phyloP scores from a whole-genome alignment of 352 stramenopile species.

The Globisporangium cylindrosporum region DNA sequence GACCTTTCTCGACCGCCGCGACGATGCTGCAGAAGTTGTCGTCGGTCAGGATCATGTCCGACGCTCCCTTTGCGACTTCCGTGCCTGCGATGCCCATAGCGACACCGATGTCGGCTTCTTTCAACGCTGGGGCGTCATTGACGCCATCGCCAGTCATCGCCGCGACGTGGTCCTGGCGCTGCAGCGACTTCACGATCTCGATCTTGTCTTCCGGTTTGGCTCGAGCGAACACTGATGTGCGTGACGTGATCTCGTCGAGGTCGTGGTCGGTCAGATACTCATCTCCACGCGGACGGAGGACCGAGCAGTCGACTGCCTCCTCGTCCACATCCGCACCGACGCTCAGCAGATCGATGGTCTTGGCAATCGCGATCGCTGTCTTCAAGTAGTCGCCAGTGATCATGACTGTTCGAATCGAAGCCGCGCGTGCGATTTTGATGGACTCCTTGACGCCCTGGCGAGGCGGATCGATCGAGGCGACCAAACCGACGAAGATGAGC shows the following conservation, averaged over 20 bases:
- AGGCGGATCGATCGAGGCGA: slow-evolving; percentile 77
- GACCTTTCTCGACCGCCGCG: slow-evolving; percentile 94
- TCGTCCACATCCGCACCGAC: slow-evolving; percentile 16
- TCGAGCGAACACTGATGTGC: slow-evolving; percentile 8
- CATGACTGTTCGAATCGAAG: slow-evolving; percentile 68
- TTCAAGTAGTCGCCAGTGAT: slow-evolving; percentile 91
- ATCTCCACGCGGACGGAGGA: slow-evolving; percentile 11
- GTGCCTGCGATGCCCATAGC: slow-evolving; percentile 98
- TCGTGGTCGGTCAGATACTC: slow-evolving; percentile 15
- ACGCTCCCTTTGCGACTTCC: slow-evolving; percentile 97
- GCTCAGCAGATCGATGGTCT: slow-evolving; percentile 78
- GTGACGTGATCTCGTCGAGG: slow-evolving; percentile 17
- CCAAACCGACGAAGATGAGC: slow-evolving; percentile 86
- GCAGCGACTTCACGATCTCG: slow-evolving; percentile 16
- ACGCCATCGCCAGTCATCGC: slow-evolving; percentile 99
- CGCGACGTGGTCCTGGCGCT: slow-evolving; percentile 15
- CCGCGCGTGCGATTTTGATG: slow-evolving; percentile 27
- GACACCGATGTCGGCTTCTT: slow-evolving; percentile 32
- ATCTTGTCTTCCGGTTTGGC: slow-evolving; percentile 16
- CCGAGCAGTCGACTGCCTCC: slow-evolving; percentile 13
- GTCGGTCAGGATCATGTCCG: slow-evolving; percentile 98
- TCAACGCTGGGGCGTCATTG: slow-evolving; percentile 95
- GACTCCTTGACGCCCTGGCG: slow-evolving; percentile 36
- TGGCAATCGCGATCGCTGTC: slow-evolving; percentile 89
- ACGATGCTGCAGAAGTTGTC: slow-evolving; percentile 99